A percentile compares a stretch with the other conserved stretches of the same genome.
Evolutionary conservation across 1,139 yeast species (phyloP).

Genomic region (Zhuliangozyma parablackwelliae): DNA sequence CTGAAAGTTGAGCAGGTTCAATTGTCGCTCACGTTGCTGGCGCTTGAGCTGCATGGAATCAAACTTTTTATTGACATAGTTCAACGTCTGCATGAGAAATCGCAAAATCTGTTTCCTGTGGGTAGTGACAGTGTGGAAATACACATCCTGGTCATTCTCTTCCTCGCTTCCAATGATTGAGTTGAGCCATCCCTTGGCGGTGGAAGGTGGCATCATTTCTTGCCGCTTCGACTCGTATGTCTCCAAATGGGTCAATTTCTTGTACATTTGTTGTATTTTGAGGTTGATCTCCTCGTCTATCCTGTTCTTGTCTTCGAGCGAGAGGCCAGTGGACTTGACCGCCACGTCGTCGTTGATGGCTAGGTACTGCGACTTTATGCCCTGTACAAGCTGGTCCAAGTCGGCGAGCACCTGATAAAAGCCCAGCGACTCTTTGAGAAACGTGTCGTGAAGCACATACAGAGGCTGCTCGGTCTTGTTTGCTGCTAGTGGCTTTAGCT

Average conservation of each 20-base stretch:
- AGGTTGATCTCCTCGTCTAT: constrained; percentile 53
- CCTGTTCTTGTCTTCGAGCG: constrained; percentile 47
- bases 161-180: constrained; percentile 26
- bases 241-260: constrained; percentile 47
- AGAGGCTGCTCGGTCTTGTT: constrained; percentile 5
- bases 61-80: constrained; percentile 29
- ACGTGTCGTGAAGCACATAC: constrained; percentile 42
- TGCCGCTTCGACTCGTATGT: constrained; percentile 48
- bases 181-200: constrained; percentile 18
- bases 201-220: too few relatives aligned
- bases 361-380: constrained; percentile 43
- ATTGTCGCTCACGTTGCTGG: constrained; percentile 36
- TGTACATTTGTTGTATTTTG: constrained; percentile 46
- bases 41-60: constrained; percentile 43
- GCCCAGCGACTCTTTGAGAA: constrained; percentile 46
- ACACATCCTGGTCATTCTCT: constrained; percentile 24
- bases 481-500: constrained; percentile 14
- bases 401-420: constrained; percentile 37
- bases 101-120: constrained; percentile 39
- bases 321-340: constrained; percentile 17
- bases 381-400: constrained; percentile 34
- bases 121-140: constrained; percentile 19
- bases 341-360: constrained; percentile 25
- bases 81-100: constrained; percentile 34
- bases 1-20: constrained; percentile 39